Conservation (phyloP, 2,329 filamentous ascomycete genomes). For the Mollisia scopiformis region DNA sequence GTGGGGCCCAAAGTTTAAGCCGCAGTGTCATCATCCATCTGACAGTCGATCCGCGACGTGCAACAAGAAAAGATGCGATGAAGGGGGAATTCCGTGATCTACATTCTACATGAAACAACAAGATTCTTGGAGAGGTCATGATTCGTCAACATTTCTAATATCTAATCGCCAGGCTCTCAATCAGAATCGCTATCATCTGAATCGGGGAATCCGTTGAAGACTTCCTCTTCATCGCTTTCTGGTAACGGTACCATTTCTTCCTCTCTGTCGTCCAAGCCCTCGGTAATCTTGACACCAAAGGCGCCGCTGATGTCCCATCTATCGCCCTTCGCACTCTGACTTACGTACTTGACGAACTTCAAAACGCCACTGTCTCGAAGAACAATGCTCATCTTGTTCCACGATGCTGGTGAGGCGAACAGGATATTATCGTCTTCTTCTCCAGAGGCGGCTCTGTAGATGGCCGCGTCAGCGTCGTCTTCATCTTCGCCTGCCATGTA, state of each 20-base stretch:
- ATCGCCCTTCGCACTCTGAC: conserved; percentile 79
- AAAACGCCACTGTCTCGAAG: conserved; percentile 83
- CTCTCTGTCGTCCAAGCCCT: conserved; percentile 41
- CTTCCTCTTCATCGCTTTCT: conserved; percentile 53
- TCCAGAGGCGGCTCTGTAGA: conserved; percentile 72
- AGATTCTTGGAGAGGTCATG: no score
- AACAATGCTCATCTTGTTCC: conserved; percentile 93
- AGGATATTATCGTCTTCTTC: conserved; percentile 77
- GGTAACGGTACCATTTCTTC: conserved; percentile 41
- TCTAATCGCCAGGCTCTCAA: conserved; percentile 15
- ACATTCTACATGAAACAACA: background rate
- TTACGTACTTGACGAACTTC: conserved; percentile 97
- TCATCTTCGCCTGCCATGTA: conserved; percentile 92
- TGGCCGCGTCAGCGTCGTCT: conserved; percentile 71
- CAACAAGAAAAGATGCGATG: conserved; percentile 9
- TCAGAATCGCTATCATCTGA: conserved; percentile 38
- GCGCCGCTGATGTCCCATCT: conserved; percentile 87
- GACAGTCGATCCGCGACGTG: conserved; percentile 24
- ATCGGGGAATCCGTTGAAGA: conserved; percentile 60
- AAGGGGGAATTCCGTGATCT: background rate
- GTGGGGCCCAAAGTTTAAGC: conserved; percentile 6
- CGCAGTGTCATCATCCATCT: conserved; percentile 15
- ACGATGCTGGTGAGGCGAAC: conserved; percentile 70
- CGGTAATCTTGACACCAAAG: conserved; percentile 68
- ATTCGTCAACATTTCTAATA: background rate